Evolutionary conservation across 495 filamentous ascomycete genomes (phyloP).

Genomic region (Achaetomiella virescens): DNA sequence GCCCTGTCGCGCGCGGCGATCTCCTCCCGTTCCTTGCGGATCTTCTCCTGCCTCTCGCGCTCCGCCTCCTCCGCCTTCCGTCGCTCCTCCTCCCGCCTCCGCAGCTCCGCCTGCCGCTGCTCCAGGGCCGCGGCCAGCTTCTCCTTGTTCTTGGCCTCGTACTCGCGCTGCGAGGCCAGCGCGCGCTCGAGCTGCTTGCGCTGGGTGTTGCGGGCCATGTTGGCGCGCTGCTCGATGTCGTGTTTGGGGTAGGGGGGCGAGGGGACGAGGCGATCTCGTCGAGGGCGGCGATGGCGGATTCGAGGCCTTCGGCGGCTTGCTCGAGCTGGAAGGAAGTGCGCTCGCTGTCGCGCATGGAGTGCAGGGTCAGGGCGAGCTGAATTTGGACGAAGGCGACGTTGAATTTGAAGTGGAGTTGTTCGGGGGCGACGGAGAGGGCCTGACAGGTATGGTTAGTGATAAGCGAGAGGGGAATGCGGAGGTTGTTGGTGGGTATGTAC

Average conservation of each 20-base stretch:
- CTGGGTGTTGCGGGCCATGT: slow-evolving; percentile 93
- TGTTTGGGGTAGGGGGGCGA: slow-evolving; percentile 85
- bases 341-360: slow-evolving; percentile 65
- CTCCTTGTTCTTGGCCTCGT: slow-evolving; percentile 85
- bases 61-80: slow-evolving; percentile 56
- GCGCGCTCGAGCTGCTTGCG: slow-evolving; percentile 82
- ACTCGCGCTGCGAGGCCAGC: slow-evolving; percentile 76
- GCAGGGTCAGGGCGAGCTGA: slow-evolving; percentile 77
- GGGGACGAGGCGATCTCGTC: slow-evolving; percentile 69
- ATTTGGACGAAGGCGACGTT: slow-evolving; percentile 97
- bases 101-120: slow-evolving; percentile 68
- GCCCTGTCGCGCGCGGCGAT: slow-evolving; percentile 71
- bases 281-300: slow-evolving; percentile 76
- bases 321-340: slow-evolving; percentile 73
- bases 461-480: neutral
- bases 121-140: slow-evolving; percentile 71
- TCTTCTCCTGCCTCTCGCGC: slow-evolving; percentile 63
- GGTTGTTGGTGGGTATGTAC: slow-evolving; percentile 30
- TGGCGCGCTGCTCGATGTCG: slow-evolving; percentile 88
- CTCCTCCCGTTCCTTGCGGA: slow-evolving; percentile 72
- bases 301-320: slow-evolving; percentile 74
- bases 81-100: slow-evolving; percentile 60
- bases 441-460: slow-evolving; percentile 32
- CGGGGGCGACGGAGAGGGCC: slow-evolving; percentile 70
- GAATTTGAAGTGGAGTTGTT: slow-evolving; percentile 87